These are phyloP conservation scores for Heritiera littoralis DNA, from an alignment of 345 rosid genomes.

Conservation along the genomic window DNA sequence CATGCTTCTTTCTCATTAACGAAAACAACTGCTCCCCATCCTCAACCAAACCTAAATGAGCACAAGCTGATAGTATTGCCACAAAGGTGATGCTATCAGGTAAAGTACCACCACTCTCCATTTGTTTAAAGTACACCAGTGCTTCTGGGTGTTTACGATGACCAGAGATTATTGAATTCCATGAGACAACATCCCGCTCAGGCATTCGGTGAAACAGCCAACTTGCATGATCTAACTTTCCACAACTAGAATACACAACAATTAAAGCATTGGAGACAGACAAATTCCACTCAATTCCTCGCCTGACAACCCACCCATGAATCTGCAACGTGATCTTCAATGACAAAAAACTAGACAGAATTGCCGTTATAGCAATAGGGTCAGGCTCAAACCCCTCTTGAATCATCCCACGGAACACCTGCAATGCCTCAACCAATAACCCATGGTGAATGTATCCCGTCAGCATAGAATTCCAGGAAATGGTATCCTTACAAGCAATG, in stretches of 20 bases:
- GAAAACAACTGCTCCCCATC: slow-evolving; percentile 66
- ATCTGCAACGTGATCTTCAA: slow-evolving; percentile 52
- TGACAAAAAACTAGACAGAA: slow-evolving; percentile 49
- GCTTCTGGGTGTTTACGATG: slow-evolving; percentile 51
- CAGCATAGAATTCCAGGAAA: slow-evolving; percentile 85
- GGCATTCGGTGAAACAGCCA: slow-evolving; percentile 68
- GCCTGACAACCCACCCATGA: slow-evolving; percentile 74
- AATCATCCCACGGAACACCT: slow-evolving; percentile 56
- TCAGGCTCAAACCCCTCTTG: slow-evolving; percentile 58
- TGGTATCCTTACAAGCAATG: slow-evolving; percentile 51
- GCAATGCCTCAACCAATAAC: slow-evolving; percentile 50
- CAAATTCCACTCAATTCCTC: slow-evolving; percentile 58
- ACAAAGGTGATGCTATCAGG: slow-evolving; percentile 85
- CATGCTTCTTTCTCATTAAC: slow-evolving; percentile 50
- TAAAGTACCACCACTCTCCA: slow-evolving; percentile 46
- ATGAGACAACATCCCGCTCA: slow-evolving; percentile 64
- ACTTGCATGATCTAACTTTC: slow-evolving; percentile 46
- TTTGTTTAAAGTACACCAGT: slow-evolving; percentile 53
- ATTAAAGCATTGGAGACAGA: slow-evolving; percentile 71
- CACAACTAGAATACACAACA: slow-evolving; percentile 48
- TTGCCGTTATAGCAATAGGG: slow-evolving; percentile 66
- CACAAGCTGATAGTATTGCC: slow-evolving; percentile 68
- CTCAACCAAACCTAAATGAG: slow-evolving; percentile 58
- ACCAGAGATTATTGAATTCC: slow-evolving; percentile 84
- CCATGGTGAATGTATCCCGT: slow-evolving; percentile 67